These are phyloP conservation scores for Tetradesmus lagerheimii DNA, from an alignment of 139 green algal genomes.

Conservation along the genomic window DNA sequence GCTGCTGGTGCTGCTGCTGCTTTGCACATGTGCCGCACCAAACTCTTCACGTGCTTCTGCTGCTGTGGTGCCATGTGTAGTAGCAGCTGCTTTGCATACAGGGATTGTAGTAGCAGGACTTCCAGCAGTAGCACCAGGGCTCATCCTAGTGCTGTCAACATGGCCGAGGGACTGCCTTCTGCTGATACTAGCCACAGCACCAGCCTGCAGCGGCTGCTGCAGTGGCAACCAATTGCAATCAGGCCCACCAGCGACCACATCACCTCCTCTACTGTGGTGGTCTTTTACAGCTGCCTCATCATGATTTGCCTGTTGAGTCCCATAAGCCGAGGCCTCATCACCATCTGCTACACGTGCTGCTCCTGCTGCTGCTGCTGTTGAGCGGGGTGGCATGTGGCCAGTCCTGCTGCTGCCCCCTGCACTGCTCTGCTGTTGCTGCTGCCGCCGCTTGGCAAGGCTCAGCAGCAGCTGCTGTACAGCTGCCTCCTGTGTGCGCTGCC, in stretches of 20 bases:
- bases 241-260: no score
- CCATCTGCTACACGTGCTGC: not conserved
- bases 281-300: no score
- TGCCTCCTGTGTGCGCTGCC: not conserved
- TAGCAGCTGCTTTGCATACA: not conserved
- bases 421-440: not conserved
- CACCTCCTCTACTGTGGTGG: no score
- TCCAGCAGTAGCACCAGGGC: not conserved
- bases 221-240: no score
- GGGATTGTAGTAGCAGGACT: not conserved
- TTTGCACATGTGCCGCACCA: not conserved
- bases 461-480: not conserved
- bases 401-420: not conserved
- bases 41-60: not conserved
- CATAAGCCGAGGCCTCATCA: not conserved
- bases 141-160: not conserved
- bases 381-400: not conserved
- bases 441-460: not conserved
- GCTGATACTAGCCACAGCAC: not conserved
- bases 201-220: not conserved
- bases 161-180: not conserved
- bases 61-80: not conserved
- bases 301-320: no score
- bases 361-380: not conserved
- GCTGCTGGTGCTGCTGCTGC: not conserved